Percentiles rank a stretch among this genome's conserved stretches.
These are phyloP conservation scores for Murraya koenigii DNA, from an alignment of 345 rosid species.

Conservation along the genomic window DNA sequence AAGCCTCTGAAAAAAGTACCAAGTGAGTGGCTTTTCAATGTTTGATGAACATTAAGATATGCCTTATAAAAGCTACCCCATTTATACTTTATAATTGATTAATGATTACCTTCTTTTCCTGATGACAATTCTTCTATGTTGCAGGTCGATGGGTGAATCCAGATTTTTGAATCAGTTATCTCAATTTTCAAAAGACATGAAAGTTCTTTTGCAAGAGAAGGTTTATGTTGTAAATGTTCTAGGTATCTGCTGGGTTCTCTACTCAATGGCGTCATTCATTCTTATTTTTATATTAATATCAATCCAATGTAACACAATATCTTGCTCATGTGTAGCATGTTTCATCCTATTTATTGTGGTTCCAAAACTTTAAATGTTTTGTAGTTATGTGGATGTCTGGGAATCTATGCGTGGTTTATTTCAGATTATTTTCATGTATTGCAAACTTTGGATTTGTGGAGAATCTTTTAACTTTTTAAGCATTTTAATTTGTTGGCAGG, in stretches of 20 bases:
- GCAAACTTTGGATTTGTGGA: neutral
- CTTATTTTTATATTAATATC: neutral
- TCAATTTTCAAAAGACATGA: constrained; percentile 62
- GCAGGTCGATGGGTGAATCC: constrained; percentile 38
- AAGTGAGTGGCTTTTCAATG: constrained; percentile 31
- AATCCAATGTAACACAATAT: neutral
- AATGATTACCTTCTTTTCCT: neutral
- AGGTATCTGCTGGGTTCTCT: constrained; percentile 40
- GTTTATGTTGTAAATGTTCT: constrained; percentile 80
- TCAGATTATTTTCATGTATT: neutral
- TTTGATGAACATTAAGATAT: constrained; percentile 1
- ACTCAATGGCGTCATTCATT: neutral
- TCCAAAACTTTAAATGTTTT: neutral
- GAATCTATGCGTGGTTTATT: neutral
- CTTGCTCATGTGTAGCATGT: neutral
- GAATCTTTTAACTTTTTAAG: neutral
- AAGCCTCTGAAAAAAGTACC: constrained; percentile 8
- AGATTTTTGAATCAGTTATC: constrained; percentile 40
- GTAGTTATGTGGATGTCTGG: neutral
- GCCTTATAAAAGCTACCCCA: neutral
- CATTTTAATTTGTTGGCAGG: constrained; percentile 37
- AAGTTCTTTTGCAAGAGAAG: constrained; percentile 66
- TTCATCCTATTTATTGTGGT: neutral
- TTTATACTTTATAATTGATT: neutral
- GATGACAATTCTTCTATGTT: constrained; percentile 10